Base-by-base conservation (phyloP, 192 early-diverging fungal species). In the Funneliformis geosporum region DNA sequence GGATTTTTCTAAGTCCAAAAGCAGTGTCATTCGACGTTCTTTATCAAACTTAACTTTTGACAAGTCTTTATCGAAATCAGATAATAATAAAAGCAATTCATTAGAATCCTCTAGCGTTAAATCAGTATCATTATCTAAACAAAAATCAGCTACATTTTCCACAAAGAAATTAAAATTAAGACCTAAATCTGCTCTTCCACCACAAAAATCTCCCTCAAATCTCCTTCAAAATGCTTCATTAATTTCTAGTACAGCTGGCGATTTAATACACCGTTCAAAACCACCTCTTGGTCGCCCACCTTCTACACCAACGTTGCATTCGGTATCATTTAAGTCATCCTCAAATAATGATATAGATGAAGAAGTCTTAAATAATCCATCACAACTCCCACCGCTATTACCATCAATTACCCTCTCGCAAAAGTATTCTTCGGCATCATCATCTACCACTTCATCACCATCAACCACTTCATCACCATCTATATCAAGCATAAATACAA, bases 361-460 rank as follows among this genome's bases (percentile, higher is more conserved):
- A 33, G 33, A 33, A 33, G 2, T 33, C 50, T 55, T 18, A 21
- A 18, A 55, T 55, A 18, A 55, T 55, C 50, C 50, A 21, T 18
- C 50, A n/a, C 50, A 55, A 55, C 14, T 55, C 18, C 50, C 50
- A 55, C 50, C 50, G 16, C 16, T 55, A 21, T 55, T 55, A 55
- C 50, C 50, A n/a, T 55, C 50, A 55, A 21, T 55, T 6, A 55
- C 50, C 18, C 18, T 55, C 21, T 55, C 50, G 2, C 50, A 55
- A 18, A 18, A 55, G 16, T 55, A 55, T 55, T 1, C 50, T 21
- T 55, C 50, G 21, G 50, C 18, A 55, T 55, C 50, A 18, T 74
- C 72, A 38, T 55, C 73, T 60, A 9, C 38, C 42, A 40, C 33
- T 23, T 74, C 73, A 18, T 74, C 73, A 8, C 55, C 72, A 2